These are phyloP conservation scores for Hygrophoropsis aurantiaca DNA, from an alignment of 768 basidiomycete genomes.

Conservation along the genomic window DNA sequence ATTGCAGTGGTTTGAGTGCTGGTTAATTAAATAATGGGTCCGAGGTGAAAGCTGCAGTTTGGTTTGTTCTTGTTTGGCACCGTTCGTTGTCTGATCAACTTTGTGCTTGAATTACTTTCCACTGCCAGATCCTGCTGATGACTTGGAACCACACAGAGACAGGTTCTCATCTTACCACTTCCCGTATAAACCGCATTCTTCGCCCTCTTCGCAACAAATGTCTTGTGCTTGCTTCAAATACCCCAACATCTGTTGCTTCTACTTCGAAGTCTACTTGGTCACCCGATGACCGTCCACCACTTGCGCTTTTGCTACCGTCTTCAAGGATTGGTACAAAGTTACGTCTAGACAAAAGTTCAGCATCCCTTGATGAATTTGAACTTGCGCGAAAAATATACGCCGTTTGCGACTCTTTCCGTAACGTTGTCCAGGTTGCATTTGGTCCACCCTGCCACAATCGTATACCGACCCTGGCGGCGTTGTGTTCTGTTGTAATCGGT, in stretches of 20 bases:
- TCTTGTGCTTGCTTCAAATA: conserved; percentile 31
- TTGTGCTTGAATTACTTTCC: no score
- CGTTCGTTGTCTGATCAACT: no score
- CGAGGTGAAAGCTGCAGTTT: no score
- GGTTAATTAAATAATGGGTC: no score
- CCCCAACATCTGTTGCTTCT: conserved; percentile 15
- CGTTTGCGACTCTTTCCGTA: conserved; percentile 55
- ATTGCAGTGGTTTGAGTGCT: no score
- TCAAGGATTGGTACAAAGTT: conserved; percentile 32
- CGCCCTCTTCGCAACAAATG: conserved; percentile 51
- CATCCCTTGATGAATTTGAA: conserved; percentile 36
- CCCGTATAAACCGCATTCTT: conserved; percentile 44
- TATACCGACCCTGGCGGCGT: conserved; percentile 40
- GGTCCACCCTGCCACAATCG: conserved; percentile 13
- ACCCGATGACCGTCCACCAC: conserved; percentile 25
- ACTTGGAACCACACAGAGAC: conserved; percentile 10
- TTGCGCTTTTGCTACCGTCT: conserved; percentile 39
- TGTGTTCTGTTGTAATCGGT: conserved; percentile 52
- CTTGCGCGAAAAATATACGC: conserved; percentile 50
- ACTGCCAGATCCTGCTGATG: conserved; percentile 7
- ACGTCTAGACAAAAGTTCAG: conserved; percentile 28
- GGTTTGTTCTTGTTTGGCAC: no score
- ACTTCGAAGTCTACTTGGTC: conserved; percentile 18
- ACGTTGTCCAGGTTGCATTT: conserved; percentile 43
- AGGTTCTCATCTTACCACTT: conserved; percentile 34